phyloP scores from a whole-genome alignment of 441 rosid genomes.

The Lepidium campestre region DNA sequence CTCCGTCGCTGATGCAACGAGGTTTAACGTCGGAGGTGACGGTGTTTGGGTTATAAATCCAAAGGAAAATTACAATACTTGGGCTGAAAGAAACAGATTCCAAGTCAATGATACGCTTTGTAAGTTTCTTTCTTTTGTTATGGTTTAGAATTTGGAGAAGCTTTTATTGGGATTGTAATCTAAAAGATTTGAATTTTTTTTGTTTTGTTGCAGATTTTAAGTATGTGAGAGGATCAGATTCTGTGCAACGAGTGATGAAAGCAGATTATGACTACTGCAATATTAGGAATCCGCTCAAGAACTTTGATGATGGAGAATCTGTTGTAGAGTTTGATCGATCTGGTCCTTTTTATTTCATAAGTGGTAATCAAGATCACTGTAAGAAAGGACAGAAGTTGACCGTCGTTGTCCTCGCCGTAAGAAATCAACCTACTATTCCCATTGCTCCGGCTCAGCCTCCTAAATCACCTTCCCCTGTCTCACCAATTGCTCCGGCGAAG shows the following conservation, averaged over 20 bases:
- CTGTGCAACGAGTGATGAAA: conserved; percentile 51
- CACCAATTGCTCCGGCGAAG: background rate
- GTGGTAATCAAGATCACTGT: conserved; percentile 50
- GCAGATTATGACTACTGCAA: conserved; percentile 51
- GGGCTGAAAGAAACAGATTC: conserved; percentile 59
- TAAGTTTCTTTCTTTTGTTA: conserved; percentile 21
- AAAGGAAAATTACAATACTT: conserved; percentile 37
- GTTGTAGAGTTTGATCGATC: conserved; percentile 36
- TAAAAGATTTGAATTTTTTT: background rate
- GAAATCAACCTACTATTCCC: background rate
- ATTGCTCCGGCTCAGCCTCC: conserved; percentile 21
- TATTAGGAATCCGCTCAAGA: conserved; percentile 31
- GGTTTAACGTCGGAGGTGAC: conserved; percentile 51
- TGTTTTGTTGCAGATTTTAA: conserved; percentile 43
- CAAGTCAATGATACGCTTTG: conserved; percentile 55
- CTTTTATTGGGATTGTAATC: background rate
- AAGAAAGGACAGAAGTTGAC: conserved; percentile 49
- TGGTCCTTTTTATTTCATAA: conserved; percentile 62
- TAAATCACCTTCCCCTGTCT: background rate
- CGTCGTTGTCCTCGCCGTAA: conserved; percentile 39
- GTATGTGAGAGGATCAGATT: conserved; percentile 49
- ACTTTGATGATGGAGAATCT: conserved; percentile 38
- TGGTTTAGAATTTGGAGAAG: background rate
- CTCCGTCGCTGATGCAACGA: conserved; percentile 12
- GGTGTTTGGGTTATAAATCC: conserved; percentile 60